Evolutionary conservation across 2,329 filamentous ascomycete species (phyloP), one percentile per base, ranked within the genome.

Genomic region (Fusarium solani-melongenae): DNA sequence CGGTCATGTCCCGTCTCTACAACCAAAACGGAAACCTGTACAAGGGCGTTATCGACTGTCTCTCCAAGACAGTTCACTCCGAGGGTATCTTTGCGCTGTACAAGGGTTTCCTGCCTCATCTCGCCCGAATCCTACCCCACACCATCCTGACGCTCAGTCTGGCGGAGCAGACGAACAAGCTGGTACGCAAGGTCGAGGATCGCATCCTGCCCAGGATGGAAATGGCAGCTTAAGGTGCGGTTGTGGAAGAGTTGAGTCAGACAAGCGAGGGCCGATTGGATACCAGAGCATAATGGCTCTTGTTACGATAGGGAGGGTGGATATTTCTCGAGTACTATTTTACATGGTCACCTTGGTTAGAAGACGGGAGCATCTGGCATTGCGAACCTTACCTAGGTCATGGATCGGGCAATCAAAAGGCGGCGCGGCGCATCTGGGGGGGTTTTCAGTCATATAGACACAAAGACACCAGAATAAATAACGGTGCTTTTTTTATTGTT

Each of bases 21-120:
- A 99, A 99, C 86, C 96, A 99, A 83, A 97, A 95, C 71, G 96
- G 96, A 61, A 97, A 98, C 81, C 88, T 99, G n/a, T 99, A 99
- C 87, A 92, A 89, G 76, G 93, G 95, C 67, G 94, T 97, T 6
- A 93, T 97, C 72, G 96, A 99, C 84, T 99, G 96, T 82, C 84
- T 98, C 69, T 90, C 89, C 81, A 95, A 98, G 85, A 99, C 96
- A 0, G 88, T 99, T 70, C 92, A 92, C 81, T 98, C 94, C 0
- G 96, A 99, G 82, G 96, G 96, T 24, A 78, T 98, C 61, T 85
- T 98, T 55, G 96, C 96, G 70, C 94, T 99, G 67, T 99, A 99
- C 88, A 99, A 99, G 87, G 96, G 96, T 67, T 98, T 97, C 86
- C 91, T 98, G 79, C 96, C 96, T 17, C 96, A 99, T 85, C 86